Percentiles rank a stretch among this genome's conserved stretches.
Conservation (phyloP, 768 basidiomycete species). For the Termitomyces sp. region DNA sequence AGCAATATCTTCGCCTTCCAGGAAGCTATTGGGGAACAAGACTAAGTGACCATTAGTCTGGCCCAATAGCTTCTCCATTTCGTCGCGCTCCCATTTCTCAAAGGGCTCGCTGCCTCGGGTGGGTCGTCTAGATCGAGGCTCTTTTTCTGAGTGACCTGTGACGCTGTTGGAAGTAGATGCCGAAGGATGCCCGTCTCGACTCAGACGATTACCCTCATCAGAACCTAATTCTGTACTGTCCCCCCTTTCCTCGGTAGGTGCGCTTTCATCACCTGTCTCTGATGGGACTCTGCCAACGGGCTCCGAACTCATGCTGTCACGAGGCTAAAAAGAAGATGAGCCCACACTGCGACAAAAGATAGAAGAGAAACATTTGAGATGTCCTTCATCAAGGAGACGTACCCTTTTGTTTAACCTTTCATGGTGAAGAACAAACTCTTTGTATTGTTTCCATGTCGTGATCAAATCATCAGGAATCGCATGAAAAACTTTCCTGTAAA, state of each 20-base stretch:
- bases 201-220: slow-evolving; percentile 18
- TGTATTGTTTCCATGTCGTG: slow-evolving; percentile 94
- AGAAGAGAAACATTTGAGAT: background rate
- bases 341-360: too few species aligned
- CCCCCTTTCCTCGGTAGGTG: slow-evolving; percentile 24
- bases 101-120: slow-evolving; percentile 64
- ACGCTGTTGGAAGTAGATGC: slow-evolving; percentile 21
- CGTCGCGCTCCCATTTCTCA: slow-evolving; percentile 78
- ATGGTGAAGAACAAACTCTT: slow-evolving; percentile 75
- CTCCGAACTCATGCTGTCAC: slow-evolving; percentile 35
- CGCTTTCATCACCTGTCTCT: slow-evolving; percentile 45
- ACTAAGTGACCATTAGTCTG: slow-evolving; percentile 91
- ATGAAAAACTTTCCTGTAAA: slow-evolving; percentile 93
- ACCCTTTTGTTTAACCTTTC: slow-evolving; percentile 73
- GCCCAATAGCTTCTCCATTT: slow-evolving; percentile 81
- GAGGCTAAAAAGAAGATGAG: slow-evolving; percentile 30
- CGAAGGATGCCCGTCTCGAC: slow-evolving; percentile 27
- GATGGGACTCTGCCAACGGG: slow-evolving; percentile 56
- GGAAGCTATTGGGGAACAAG: slow-evolving; percentile 76
- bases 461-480: slow-evolving; percentile 90
- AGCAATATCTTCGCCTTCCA: slow-evolving; percentile 89
- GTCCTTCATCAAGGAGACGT: slow-evolving; percentile 15
- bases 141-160: slow-evolving; percentile 26
- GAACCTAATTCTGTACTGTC: slow-evolving; percentile 25
- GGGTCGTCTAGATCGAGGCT: slow-evolving; percentile 34